Evolutionary conservation across 371 early-diverging fungal species (phyloP), one percentile per base, ranked within the genome.

Genomic region (Smittium mucronatum): DNA sequence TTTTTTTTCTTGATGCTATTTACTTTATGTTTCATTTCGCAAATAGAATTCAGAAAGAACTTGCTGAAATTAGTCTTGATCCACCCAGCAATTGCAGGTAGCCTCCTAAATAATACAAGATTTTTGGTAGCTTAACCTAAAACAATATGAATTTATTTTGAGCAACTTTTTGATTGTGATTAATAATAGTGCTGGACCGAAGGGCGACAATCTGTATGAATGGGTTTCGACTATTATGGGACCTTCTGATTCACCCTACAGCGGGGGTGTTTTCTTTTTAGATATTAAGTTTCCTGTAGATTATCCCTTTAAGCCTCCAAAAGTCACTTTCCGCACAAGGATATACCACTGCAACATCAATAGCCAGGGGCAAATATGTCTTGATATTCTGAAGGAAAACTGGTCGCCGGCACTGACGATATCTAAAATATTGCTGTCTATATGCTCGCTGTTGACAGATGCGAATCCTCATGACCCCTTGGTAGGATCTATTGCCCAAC

Each of bases 291-390:
- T 96, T 73, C 91, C 94, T 28, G 78, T 81, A 59, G 92, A 93
- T 36, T 95, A 95, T 75, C 97, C 96, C n/a, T 96, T 95, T 81
- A 91, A 89, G 77, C 91, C 95, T 25, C 97, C 97, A 71, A 88
- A 88, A 87, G 83, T 92, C 34, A 79, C 78, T n/a, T 95, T 93
- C 82, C 78, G 89, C 35, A 94, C 97, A 5, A 83, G 89, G 32
- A 94, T 96, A 68, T 97, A 94, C 75, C 98, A 97, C 82, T 95
- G 96, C 81, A 97, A 97, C 80, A 89, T 97, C 76, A 93, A 93
- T 80, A 81, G 83, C 57, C 86, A 86, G 70, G 98, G 98, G 21
- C 83, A 81, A 58, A 95, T 97, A 71, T 97, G 97, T 78, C 78
- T 97, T 72, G 95, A 94, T 73, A 91, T 95, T 36, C 81, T 97